Base-by-base conservation (phyloP, 495 filamentous ascomycete species). In the Margaritispora aquatica region DNA sequence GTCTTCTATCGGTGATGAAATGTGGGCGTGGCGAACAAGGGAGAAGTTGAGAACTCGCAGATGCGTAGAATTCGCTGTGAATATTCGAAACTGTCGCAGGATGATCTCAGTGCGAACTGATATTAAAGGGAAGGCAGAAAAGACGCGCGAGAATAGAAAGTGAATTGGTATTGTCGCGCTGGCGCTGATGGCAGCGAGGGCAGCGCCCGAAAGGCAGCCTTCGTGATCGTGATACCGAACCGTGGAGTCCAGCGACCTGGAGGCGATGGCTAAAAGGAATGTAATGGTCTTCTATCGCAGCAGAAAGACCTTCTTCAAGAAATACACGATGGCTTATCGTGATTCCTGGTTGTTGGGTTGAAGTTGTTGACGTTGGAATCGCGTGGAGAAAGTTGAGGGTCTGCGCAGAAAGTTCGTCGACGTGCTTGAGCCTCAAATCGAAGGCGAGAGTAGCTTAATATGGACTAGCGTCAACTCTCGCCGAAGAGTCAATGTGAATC, bases 311-410 rank as follows among this genome's bases (percentile, higher is more conserved):
- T 57, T 56, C 59, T 21, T 47, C 24, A 27, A 60, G 63, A 62
- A 64, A 66, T 65, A 50, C 66, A 64, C 66, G 64, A 62, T 66
- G 21, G 29, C 24, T 1, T 47, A 64, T 63, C 63, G 66, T 63
- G 59, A 68, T 64, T 66, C 66, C 63, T 57, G 22, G 20, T 23
- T 47, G 52, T 54, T 57, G 48, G 47, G 46, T 38, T 38, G 54
- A 57, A 26, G 54, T 38, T 58, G 55, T 49, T 65, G 63, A 50
- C 31, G 55, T 53, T 36, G 52, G 13, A 23, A 21, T 54, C 52
- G 52, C 52, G 52, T 54, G 21, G 5, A 41, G n/a, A 29, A 22
- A 54, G n/a, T n/a, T 15, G 41, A 54, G 21, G 17, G 21, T 38
- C 52, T 24, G 20, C 24, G 47, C 21, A 50, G 24, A 26, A 26